Evolutionary conservation across 345 rosid genomes (phyloP).

Genomic region (Salix suchowensis): DNA sequence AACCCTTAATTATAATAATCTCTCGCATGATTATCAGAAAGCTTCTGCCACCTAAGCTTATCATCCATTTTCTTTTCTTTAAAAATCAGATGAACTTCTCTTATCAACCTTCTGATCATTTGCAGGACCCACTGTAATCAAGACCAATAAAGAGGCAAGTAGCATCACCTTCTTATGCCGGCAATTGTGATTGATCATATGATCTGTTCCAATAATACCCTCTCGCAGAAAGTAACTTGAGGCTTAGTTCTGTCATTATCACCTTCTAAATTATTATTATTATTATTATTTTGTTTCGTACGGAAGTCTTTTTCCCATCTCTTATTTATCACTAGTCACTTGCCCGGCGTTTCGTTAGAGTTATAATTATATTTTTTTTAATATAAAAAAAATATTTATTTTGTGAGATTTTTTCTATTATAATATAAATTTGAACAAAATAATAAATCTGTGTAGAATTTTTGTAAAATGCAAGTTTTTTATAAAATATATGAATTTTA

Average conservation of each 20-base stretch:
- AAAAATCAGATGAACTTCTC: not conserved
- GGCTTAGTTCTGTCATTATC: no score
- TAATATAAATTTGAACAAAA: no score
- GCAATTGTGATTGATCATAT: not conserved
- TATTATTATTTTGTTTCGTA: no score
- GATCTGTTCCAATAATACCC: not conserved
- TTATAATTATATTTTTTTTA: no score
- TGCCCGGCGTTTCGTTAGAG: no score
- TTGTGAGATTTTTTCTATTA: no score
- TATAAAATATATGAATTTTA: no score
- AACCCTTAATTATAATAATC: not conserved
- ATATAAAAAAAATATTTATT: no score
- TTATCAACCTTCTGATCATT: not conserved
- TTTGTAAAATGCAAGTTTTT: rapidly evolving
- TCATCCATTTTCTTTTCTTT: not conserved
- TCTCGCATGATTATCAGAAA: not conserved
- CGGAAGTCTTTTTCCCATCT: no score
- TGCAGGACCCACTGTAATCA: not conserved
- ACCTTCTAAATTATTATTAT: no score
- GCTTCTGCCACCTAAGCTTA: not conserved
- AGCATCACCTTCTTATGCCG: not conserved
- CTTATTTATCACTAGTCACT: no score
- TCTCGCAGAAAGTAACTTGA: not conserved
- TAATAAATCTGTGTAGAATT: no score
- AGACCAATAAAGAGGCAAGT: not conserved